phyloP scores from a whole-genome alignment of 2,329 filamentous ascomycete genomes.

The Nothophaeocryptopus gaeumannii region DNA sequence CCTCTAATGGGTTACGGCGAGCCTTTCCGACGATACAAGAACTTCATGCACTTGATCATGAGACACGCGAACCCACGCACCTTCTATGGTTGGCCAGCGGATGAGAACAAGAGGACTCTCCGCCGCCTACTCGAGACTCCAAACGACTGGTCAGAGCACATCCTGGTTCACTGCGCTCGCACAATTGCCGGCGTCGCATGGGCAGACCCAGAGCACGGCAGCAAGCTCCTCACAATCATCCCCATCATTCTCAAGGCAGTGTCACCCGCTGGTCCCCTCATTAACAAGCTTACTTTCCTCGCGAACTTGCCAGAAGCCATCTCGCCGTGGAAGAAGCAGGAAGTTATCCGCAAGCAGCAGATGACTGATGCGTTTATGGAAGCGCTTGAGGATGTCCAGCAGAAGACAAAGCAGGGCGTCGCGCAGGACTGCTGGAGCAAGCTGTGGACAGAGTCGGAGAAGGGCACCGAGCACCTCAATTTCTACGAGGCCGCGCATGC shows the following conservation, averaged over 20 bases:
- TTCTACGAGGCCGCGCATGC: constrained; percentile 36
- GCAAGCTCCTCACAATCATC: constrained; percentile 35
- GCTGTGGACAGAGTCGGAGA: constrained; percentile 34
- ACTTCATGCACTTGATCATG: constrained; percentile 38
- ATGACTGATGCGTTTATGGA: constrained; percentile 36
- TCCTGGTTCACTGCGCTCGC: constrained; percentile 35
- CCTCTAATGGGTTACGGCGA: constrained; percentile 36
- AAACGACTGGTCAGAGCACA: constrained; percentile 34
- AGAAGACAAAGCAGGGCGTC: constrained; percentile 25
- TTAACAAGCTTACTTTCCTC: constrained; percentile 36
- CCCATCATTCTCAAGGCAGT: constrained; percentile 35
- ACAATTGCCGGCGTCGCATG: constrained; percentile 34
- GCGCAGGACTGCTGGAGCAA: constrained; percentile 32
- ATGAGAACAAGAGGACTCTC: constrained; percentile 36
- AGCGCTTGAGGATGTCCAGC: constrained; percentile 32
- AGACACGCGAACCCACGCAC: constrained; percentile 29
- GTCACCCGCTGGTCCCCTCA: constrained; percentile 34
- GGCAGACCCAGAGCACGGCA: constrained; percentile 35
- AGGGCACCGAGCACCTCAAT: constrained; percentile 31
- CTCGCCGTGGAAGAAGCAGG: constrained; percentile 33
- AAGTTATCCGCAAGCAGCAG: constrained; percentile 29
- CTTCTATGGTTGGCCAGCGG: constrained; percentile 34
- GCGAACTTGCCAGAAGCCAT: constrained; percentile 30
- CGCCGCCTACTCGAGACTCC: constrained; percentile 33
- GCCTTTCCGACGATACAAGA: constrained; percentile 32